Evolutionary conservation across 768 basidiomycete genomes (phyloP).

Genomic region (Hericium alpestre): DNA sequence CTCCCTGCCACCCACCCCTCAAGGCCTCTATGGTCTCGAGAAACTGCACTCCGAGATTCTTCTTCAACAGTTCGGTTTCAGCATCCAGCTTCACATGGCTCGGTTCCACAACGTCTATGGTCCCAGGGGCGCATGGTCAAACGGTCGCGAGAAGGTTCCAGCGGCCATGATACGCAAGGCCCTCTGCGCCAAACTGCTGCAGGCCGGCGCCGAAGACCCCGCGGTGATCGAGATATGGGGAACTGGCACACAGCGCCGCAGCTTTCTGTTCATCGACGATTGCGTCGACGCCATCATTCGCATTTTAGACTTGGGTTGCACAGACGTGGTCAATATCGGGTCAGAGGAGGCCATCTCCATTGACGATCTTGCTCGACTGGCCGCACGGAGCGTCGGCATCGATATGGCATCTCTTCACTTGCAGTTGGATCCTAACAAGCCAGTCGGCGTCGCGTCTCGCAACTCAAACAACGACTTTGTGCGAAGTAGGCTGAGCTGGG

Average conservation of each 20-base stretch:
- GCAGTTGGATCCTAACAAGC: constrained; percentile 20
- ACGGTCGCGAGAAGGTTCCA: constrained; percentile 48
- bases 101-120: constrained; percentile 54
- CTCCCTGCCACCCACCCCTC: constrained; percentile 30
- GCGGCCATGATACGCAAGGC: constrained; percentile 50
- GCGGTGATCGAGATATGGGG: constrained; percentile 46
- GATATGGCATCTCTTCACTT: constrained; percentile 20
- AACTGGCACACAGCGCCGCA: constrained; percentile 39
- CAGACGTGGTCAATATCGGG: constrained; percentile 38
- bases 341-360: constrained; percentile 36
- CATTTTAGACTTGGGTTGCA: constrained; percentile 24
- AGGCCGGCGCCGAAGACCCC: not conserved
- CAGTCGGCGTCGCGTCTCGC: constrained; percentile 38
- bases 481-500: constrained; percentile 28
- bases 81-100: constrained; percentile 34
- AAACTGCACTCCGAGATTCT: constrained; percentile 43
- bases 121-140: constrained; percentile 40
- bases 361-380: constrained; percentile 30
- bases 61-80: constrained; percentile 21
- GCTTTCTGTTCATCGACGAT: constrained; percentile 47
- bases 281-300: constrained; percentile 39
- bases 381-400: constrained; percentile 24
- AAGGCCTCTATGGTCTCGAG: constrained; percentile 51
- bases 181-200: constrained; percentile 21
- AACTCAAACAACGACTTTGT: constrained; percentile 41